These are phyloP conservation scores for Lasiodiplodia sp. DNA, from an alignment of 2,329 filamentous ascomycete genomes.

Conservation along the genomic window DNA sequence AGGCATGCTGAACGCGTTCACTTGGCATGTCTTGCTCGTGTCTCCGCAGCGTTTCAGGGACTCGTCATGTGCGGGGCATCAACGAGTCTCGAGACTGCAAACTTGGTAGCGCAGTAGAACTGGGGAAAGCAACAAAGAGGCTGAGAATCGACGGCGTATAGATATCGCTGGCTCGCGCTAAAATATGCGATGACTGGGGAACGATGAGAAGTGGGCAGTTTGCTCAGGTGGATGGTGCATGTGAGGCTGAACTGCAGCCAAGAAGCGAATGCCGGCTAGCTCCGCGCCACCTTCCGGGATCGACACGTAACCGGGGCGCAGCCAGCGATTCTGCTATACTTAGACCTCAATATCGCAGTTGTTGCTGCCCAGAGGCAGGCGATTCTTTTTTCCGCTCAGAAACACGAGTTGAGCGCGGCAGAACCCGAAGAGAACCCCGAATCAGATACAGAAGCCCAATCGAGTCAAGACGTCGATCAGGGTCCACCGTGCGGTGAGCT, in stretches of 20 bases:
- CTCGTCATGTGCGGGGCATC: slow-evolving; percentile 4
- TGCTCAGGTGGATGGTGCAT: slow-evolving; percentile 24
- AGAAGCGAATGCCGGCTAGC: slow-evolving; percentile 5
- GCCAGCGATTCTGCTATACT: neutral
- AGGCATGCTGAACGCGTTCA: slow-evolving; percentile 25
- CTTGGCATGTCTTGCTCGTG: slow-evolving; percentile 16
- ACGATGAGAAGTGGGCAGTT: neutral
- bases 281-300: neutral
- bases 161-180: neutral
- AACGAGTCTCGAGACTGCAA: neutral
- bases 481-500: slow-evolving; percentile 13
- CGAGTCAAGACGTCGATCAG: slow-evolving; percentile 12
- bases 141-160: neutral
- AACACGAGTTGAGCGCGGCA: neutral
- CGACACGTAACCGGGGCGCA: neutral
- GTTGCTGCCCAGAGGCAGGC: neutral
- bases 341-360: neutral
- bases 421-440: neutral
- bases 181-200: neutral
- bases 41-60: neutral
- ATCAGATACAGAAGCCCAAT: neutral
- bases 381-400: neutral
- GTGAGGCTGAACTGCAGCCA: slow-evolving; percentile 25
- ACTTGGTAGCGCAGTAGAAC: neutral
- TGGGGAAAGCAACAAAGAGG: neutral